A percentile compares a stretch with the other conserved stretches of the same genome.
These are phyloP conservation scores for Alternaria triticina DNA, from an alignment of 2,329 filamentous ascomycete species.

Conservation along the genomic window DNA sequence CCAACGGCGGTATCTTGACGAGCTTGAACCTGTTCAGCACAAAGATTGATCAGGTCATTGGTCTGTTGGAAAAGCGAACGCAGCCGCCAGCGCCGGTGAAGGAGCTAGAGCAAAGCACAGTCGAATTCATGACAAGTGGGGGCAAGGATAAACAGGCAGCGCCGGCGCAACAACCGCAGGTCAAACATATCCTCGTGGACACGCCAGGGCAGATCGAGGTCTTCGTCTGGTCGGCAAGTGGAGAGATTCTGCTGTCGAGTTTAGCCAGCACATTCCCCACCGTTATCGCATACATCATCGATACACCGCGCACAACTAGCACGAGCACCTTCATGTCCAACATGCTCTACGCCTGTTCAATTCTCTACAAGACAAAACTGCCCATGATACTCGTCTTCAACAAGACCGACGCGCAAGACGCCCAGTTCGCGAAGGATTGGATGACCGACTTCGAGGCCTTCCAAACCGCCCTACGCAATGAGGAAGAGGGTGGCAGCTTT, in stretches of 20 bases:
- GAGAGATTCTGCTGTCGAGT: conserved; percentile 90
- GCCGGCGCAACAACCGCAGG: conserved; percentile 61
- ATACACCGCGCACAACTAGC: conserved; percentile 90
- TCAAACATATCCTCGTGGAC: conserved; percentile 86
- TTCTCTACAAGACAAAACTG: conserved; percentile 97
- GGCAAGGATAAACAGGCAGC: conserved; percentile 34
- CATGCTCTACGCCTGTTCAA: conserved; percentile 98
- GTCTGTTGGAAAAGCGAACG: conserved; percentile 86
- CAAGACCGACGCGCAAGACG: conserved; percentile 95
- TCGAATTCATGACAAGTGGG: conserved; percentile 45
- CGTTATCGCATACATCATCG: conserved; percentile 95
- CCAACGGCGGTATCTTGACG: conserved; percentile 95
- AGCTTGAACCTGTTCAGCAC: conserved; percentile 96
- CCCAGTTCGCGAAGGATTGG: conserved; percentile 93
- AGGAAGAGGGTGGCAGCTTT: conserved; percentile 79
- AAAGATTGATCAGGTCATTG: conserved; percentile 94
- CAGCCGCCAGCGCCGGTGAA: conserved; percentile 54
- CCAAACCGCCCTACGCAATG: conserved; percentile 79
- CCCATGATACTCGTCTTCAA: conserved; percentile 99
- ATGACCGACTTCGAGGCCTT: conserved; percentile 99
- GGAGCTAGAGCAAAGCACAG: conserved; percentile 40
- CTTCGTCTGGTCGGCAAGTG: conserved; percentile 97
- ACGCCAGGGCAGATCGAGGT: conserved; percentile 98
- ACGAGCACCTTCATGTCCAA: conserved; percentile 99
- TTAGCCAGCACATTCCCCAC: conserved; percentile 94